Conservation (phyloP, 148 eudicot genomes). For the Cornus kousa region DNA sequence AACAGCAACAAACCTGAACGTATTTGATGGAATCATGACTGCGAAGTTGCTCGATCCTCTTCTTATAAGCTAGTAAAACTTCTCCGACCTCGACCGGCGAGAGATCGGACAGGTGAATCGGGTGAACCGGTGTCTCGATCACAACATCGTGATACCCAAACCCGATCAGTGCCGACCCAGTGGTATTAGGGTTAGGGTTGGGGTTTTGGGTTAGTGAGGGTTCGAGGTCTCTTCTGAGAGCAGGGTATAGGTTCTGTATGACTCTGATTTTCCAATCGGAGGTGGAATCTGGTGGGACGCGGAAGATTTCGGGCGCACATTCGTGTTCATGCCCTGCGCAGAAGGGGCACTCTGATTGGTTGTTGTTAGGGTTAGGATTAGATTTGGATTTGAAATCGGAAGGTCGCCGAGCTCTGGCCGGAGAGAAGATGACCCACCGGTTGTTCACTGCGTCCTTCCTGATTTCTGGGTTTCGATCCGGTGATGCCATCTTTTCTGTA, state of each 20-base stretch:
- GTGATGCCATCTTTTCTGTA: constrained; percentile 3
- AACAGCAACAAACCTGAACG: constrained; percentile 55
- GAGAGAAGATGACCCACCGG: constrained; percentile 80
- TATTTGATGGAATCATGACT: constrained; percentile 48
- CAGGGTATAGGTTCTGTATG: constrained; percentile 85
- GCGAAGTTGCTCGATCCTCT: constrained; percentile 63
- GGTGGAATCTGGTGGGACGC: constrained; percentile 44
- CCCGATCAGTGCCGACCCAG: constrained; percentile 42
- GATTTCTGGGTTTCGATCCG: constrained; percentile 50
- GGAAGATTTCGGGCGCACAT: constrained; percentile 96
- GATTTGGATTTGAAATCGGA: constrained; percentile 91
- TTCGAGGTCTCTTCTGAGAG: constrained; percentile 59
- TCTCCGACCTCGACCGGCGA: constrained; percentile 48
- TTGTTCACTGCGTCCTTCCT: constrained; percentile 65
- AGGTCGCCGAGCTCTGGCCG: constrained; percentile 86
- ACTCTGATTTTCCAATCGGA: constrained; percentile 68
- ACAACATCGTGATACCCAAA: constrained; percentile 95
- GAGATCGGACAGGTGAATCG: constrained; percentile 67
- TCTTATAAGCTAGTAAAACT: constrained; percentile 77
- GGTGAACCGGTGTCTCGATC: constrained; percentile 74
- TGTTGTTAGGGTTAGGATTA: constrained; percentile 27
- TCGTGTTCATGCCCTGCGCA: constrained; percentile 82
- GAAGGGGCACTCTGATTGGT: constrained; percentile 67
- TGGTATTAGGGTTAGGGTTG: not conserved
- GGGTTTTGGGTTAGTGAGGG: constrained; percentile 4